These are phyloP conservation scores for Ganoderma meredithae DNA, from an alignment of 1,284 basidiomycete species.

Conservation along the genomic window DNA sequence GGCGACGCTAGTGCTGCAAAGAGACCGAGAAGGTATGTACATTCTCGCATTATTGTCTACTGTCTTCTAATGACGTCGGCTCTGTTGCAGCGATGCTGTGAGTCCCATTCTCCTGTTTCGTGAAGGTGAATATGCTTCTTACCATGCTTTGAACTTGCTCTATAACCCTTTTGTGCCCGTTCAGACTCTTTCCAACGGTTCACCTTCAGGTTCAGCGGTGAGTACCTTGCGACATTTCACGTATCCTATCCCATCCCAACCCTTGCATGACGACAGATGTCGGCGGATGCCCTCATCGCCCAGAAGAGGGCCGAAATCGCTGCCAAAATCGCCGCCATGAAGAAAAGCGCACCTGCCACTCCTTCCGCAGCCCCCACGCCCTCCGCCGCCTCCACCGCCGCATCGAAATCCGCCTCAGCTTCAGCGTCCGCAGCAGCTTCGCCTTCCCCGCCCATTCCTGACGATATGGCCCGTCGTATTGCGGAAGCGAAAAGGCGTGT, in stretches of 20 bases:
- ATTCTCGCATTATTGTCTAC: slow-evolving; percentile 8
- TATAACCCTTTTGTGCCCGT: slow-evolving; percentile 69
- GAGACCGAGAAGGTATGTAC: slow-evolving; percentile 74
- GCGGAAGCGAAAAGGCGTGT: slow-evolving; percentile 84
- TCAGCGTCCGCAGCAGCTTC: slow-evolving; percentile 43
- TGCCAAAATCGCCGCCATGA: slow-evolving; percentile 85
- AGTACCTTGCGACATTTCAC: slow-evolving; percentile 33
- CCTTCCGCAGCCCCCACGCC: slow-evolving; percentile 36
- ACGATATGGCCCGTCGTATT: slow-evolving; percentile 73
- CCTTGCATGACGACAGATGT: slow-evolving; percentile 42
- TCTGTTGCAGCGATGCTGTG: slow-evolving; percentile 65
- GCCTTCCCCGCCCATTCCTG: slow-evolving; percentile 54
- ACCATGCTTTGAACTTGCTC: slow-evolving; percentile 53
- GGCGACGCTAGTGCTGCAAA: slow-evolving; percentile 61
- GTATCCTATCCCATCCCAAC: slow-evolving; percentile 6
- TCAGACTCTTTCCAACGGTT: slow-evolving; percentile 64
- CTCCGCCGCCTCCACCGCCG: slow-evolving; percentile 40
- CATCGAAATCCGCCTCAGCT: slow-evolving; percentile 39
- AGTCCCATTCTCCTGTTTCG: slow-evolving; percentile 54
- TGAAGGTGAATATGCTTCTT: slow-evolving; percentile 76
- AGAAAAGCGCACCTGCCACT: slow-evolving; percentile 49
- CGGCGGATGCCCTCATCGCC: slow-evolving; percentile 70
- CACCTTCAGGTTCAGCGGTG: slow-evolving; percentile 50
- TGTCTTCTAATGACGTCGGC: slow-evolving; percentile 21
- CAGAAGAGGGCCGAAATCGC: slow-evolving; percentile 86